Percentiles rank a stretch among this genome's conserved stretches.
Evolutionary conservation across 2,329 filamentous ascomycete species (phyloP).

Genomic region (Delphinella strobiligena): DNA sequence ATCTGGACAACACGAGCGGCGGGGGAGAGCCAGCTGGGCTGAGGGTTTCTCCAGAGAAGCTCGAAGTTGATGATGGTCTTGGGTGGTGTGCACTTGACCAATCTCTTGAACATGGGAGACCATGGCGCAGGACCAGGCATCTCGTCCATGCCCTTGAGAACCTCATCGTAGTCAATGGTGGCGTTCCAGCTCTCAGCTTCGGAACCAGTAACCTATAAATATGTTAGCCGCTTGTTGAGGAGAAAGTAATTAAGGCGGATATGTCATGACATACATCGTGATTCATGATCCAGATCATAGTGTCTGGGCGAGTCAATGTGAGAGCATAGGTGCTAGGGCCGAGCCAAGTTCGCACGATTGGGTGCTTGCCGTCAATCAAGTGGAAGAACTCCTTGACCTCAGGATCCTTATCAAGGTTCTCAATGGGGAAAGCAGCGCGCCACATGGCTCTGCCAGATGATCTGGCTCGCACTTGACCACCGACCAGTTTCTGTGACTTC

Average conservation of each 20-base stretch:
- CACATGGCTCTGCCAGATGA: slow-evolving; percentile 19
- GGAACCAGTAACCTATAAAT: slow-evolving; percentile 29
- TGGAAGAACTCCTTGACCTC: slow-evolving; percentile 36
- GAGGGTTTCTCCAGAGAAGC: slow-evolving; percentile 29
- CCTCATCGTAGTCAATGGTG: slow-evolving; percentile 33
- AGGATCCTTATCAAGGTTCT: slow-evolving; percentile 32
- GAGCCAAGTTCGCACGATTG: slow-evolving; percentile 34
- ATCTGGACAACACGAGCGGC: slow-evolving; percentile 31
- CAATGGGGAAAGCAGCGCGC: slow-evolving; percentile 24
- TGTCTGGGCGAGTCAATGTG: slow-evolving; percentile 33
- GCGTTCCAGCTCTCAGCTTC: slow-evolving; percentile 36
- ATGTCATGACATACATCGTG: too few relatives aligned
- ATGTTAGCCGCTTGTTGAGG: too few relatives aligned
- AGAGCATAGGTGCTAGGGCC: slow-evolving; percentile 32
- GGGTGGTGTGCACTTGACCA: slow-evolving; percentile 31
- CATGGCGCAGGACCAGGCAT: slow-evolving; percentile 31
- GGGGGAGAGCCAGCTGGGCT: slow-evolving; percentile 32
- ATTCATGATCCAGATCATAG: slow-evolving; percentile 40
- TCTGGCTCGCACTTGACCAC: slow-evolving; percentile 29
- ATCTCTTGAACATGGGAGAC: slow-evolving; percentile 33
- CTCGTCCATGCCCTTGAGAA: slow-evolving; percentile 32
- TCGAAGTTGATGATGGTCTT: slow-evolving; percentile 39
- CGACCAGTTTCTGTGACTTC: slow-evolving; percentile 33
- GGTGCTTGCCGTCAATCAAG: slow-evolving; percentile 28
- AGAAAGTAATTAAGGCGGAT: too few relatives aligned